Evolutionary conservation across 164 flowering plant genomes (phyloP).

Genomic region (Aristolochia californica): DNA sequence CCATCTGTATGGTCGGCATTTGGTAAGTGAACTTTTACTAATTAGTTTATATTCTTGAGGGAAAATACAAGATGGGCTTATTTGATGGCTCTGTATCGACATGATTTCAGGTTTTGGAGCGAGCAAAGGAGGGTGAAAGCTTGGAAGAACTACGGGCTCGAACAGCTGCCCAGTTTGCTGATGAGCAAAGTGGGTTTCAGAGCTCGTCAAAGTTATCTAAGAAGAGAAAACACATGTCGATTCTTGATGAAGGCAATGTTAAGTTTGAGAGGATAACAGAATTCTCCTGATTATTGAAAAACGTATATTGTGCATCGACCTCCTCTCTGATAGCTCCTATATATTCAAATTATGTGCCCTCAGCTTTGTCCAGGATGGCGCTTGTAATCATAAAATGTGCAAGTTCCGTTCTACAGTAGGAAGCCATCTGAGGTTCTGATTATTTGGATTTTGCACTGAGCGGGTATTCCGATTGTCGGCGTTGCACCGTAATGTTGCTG

Average conservation of each 20-base stretch:
- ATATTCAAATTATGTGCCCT: not conserved
- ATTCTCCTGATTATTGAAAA: not conserved
- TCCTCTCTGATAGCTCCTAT: not conserved
- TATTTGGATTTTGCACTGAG: not conserved
- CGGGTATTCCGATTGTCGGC: not conserved
- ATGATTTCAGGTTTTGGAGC: conserved; percentile 58
- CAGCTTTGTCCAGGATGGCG: not conserved
- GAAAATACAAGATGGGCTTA: not conserved
- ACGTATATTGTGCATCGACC: not conserved
- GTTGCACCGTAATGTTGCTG: not conserved
- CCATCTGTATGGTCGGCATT: conserved; percentile 85
- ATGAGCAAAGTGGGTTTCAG: conserved; percentile 35
- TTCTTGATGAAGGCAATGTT: conserved; percentile 35
- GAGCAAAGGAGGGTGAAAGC: conserved; percentile 92
- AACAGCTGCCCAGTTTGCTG: conserved; percentile 76
- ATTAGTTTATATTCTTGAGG: not conserved
- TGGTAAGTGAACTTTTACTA: conserved; percentile 40
- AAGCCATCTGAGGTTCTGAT: not conserved
- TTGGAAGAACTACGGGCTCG: conserved; percentile 77
- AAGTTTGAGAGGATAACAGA: conserved; percentile 32
- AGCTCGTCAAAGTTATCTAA: conserved; percentile 42
- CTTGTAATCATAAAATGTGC: not conserved
- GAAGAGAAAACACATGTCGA: conserved; percentile 50
- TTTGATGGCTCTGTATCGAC: not conserved
- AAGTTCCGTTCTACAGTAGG: not conserved